A percentile compares a stretch with the other conserved stretches of the same genome.
phyloP scores from a whole-genome alignment of 768 basidiomycete genomes.

The Boletus vermiculosoides region DNA sequence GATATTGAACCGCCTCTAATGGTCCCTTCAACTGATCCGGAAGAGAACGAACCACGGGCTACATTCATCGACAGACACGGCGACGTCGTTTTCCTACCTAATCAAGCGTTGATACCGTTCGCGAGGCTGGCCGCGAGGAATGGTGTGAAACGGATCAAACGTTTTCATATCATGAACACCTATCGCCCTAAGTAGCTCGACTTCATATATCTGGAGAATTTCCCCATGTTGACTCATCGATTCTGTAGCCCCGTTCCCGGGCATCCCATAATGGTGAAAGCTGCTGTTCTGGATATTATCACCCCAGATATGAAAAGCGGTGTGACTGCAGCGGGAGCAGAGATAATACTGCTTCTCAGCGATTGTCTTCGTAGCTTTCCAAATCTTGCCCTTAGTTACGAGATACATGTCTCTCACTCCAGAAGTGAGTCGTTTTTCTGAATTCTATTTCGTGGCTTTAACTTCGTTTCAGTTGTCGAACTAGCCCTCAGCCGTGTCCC shows the following conservation, averaged over 20 bases:
- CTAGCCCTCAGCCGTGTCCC: conserved; percentile 62
- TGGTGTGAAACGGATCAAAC: conserved; percentile 69
- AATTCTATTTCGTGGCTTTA: not conserved
- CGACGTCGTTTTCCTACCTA: conserved; percentile 70
- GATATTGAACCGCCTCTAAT: conserved; percentile 85
- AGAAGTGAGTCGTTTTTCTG: conserved; percentile 47
- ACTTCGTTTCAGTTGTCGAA: conserved; percentile 56
- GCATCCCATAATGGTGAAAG: conserved; percentile 71
- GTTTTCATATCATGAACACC: conserved; percentile 75
- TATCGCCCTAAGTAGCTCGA: conserved; percentile 61
- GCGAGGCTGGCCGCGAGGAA: conserved; percentile 78
- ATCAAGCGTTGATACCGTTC: conserved; percentile 71
- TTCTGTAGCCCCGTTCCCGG: conserved; percentile 56
- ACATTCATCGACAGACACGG: conserved; percentile 79
- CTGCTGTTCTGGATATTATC: conserved; percentile 82
- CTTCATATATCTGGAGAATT: not conserved
- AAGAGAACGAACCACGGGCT: conserved; percentile 65
- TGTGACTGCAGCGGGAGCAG: conserved; percentile 68
- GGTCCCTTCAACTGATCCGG: conserved; percentile 63
- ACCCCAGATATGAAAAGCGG: conserved; percentile 66
- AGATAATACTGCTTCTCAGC: conserved; percentile 66
- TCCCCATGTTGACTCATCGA: conserved; percentile 1
- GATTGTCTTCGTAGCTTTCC: conserved; percentile 72
- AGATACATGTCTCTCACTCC: conserved; percentile 78
- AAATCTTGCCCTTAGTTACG: conserved; percentile 62